phyloP scores from a whole-genome alignment of 257 asterid genomes.

The Linderniella brevidens region DNA sequence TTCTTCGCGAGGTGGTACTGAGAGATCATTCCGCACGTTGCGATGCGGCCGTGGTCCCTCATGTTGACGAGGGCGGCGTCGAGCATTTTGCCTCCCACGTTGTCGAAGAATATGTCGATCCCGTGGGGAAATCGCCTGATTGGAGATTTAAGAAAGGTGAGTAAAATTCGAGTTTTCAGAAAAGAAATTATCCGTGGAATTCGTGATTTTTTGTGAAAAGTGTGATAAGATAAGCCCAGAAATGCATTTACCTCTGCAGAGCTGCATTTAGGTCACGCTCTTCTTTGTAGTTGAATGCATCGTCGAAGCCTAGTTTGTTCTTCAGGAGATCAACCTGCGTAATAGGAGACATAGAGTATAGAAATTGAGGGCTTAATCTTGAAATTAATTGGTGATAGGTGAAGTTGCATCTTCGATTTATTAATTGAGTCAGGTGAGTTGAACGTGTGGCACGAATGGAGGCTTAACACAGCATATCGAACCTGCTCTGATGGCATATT shows the following conservation, averaged over 20 bases:
- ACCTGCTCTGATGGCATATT: too few relatives aligned
- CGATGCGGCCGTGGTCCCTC: conserved; percentile 6
- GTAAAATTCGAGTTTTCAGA: too few relatives aligned
- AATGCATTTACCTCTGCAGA: neutral
- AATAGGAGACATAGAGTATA: too few relatives aligned
- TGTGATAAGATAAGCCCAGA: too few relatives aligned
- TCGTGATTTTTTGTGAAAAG: too few relatives aligned
- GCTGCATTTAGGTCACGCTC: neutral
- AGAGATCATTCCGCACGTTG: conserved; percentile 1
- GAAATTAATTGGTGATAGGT: too few relatives aligned
- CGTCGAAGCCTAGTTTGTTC: neutral
- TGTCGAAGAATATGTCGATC: conserved; percentile 9
- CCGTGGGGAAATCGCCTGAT: conserved; percentile 7
- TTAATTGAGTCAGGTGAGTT: too few relatives aligned
- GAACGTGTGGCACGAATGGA: too few relatives aligned
- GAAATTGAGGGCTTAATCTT: too few relatives aligned
- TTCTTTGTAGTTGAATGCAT: conserved; percentile 3
- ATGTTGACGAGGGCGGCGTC: conserved; percentile 9
- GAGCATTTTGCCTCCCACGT: conserved; percentile 7
- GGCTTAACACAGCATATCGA: too few relatives aligned
- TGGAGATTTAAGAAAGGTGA: neutral
- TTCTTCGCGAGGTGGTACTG: neutral
- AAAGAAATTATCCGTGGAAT: too few relatives aligned
- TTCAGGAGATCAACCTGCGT: neutral
- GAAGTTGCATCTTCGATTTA: too few relatives aligned